Percentiles rank a stretch among this genome's conserved stretches.
Evolutionary conservation across 2,329 filamentous ascomycete species (phyloP).

Genomic region (Dothideomycetidae sp.): DNA sequence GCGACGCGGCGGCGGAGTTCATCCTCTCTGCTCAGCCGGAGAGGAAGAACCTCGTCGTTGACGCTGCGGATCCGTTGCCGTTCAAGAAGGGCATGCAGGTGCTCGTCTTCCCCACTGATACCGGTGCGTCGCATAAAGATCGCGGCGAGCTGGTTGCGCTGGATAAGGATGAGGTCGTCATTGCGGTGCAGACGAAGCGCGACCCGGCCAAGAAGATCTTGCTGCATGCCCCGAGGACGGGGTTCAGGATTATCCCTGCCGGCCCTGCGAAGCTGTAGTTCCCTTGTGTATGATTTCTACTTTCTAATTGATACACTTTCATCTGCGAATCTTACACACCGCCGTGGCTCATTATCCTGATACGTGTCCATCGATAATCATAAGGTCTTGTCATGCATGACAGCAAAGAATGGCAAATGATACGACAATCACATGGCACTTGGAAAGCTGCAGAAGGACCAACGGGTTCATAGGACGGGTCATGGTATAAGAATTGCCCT

Average conservation of each 20-base stretch:
- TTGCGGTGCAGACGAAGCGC: conserved; percentile 34
- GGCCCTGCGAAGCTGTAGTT: conserved; percentile 8
- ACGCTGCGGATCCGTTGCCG: conserved; percentile 38
- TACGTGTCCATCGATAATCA: too few relatives aligned
- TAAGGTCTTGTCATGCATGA: too few relatives aligned
- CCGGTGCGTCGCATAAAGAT: conserved; percentile 46
- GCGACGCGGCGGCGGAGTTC: conserved; percentile 38
- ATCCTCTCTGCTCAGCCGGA: conserved; percentile 33
- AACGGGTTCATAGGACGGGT: too few relatives aligned
- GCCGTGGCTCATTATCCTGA: too few relatives aligned
- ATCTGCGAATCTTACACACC: too few relatives aligned
- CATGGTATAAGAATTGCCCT: too few relatives aligned
- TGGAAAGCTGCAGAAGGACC: too few relatives aligned
- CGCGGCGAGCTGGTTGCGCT: conserved; percentile 41
- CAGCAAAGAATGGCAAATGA: too few relatives aligned
- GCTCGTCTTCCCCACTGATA: conserved; percentile 48
- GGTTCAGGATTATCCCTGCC: conserved; percentile 36
- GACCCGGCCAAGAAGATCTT: conserved; percentile 31
- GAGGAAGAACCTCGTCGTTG: conserved; percentile 32
- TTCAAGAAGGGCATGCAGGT: conserved; percentile 42
- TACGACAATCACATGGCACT: too few relatives aligned
- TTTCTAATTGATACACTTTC: too few relatives aligned
- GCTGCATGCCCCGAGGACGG: conserved; percentile 48
- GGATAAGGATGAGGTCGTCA: conserved; percentile 41
- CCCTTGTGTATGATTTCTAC: too few relatives aligned